Evolutionary conservation across 225 moss, liverwort and hornwort genomes (phyloP).

Genomic region (Polytrichum commune): DNA sequence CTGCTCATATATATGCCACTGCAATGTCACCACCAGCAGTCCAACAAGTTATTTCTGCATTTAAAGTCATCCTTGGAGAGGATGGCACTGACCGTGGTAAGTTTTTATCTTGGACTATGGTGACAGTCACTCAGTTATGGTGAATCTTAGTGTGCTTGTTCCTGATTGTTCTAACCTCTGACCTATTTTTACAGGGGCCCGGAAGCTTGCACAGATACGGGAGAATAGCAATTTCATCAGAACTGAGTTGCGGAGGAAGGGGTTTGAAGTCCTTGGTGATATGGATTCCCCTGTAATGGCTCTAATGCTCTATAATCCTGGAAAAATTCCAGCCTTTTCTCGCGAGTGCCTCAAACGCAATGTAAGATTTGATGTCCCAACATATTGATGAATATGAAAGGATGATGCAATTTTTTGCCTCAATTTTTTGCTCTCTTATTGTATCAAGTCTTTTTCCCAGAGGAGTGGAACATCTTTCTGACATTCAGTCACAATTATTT

Average conservation of each 20-base stretch:
- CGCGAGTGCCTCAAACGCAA: conserved; percentile 96
- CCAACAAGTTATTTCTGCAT: conserved; percentile 93
- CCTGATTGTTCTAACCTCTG: conserved; percentile 57
- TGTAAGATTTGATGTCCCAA: conserved; percentile 32
- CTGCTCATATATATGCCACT: conserved; percentile 88
- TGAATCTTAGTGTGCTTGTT: conserved; percentile 74
- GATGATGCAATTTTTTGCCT: too few species aligned
- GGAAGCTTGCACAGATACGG: conserved; percentile 71
- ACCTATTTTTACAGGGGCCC: conserved; percentile 54
- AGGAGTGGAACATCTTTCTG: too few species aligned
- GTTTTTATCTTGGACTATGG: background rate
- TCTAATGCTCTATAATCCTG: conserved; percentile 96
- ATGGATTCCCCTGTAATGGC: conserved; percentile 96
- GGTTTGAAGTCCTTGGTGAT: conserved; percentile 92
- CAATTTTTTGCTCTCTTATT: too few species aligned
- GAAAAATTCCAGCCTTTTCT: conserved; percentile 93
- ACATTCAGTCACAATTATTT: too few species aligned
- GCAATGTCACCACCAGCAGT: conserved; percentile 95
- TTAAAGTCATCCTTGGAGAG: conserved; percentile 74
- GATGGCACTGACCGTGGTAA: conserved; percentile 85
- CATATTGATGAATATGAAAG: too few species aligned
- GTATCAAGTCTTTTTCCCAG: too few species aligned
- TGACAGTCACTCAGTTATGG: conserved; percentile 38
- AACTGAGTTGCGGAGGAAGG: conserved; percentile 79
- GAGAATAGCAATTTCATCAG: conserved; percentile 94